These are phyloP conservation scores for Boletus vermiculosoides DNA, from an alignment of 768 basidiomycete species.

Conservation along the genomic window DNA sequence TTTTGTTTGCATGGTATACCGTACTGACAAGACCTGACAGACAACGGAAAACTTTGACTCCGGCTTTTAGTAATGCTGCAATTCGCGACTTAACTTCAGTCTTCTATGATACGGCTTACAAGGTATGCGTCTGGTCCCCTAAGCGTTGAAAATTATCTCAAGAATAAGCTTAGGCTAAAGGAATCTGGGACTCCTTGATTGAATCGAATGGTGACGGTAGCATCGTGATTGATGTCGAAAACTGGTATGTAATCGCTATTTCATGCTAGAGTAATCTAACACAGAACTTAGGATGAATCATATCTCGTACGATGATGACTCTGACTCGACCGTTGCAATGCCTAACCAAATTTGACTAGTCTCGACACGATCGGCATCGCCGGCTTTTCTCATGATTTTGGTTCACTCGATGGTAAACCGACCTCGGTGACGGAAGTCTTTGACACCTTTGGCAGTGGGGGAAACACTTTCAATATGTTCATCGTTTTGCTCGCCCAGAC, in stretches of 20 bases:
- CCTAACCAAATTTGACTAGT: conserved; percentile 17
- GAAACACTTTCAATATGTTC: conserved; percentile 2
- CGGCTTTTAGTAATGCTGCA: conserved; percentile 42
- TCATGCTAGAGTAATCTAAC: background rate
- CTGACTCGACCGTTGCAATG: background rate
- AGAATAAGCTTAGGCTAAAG: conserved; percentile 25
- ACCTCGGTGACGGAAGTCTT: conserved; percentile 27
- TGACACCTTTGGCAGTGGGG: conserved; percentile 20
- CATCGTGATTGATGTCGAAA: conserved; percentile 46
- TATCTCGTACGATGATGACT: conserved; percentile 35
- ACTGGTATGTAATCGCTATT: conserved; percentile 35
- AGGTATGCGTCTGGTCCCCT: conserved; percentile 30
- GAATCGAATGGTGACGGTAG: conserved; percentile 23
- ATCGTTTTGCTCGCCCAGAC: conserved; percentile 26
- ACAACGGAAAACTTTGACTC: conserved; percentile 39
- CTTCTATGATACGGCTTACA: conserved; percentile 44
- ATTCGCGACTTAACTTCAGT: conserved; percentile 37
- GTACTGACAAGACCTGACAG: conserved; percentile 15
- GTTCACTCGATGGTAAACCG: conserved; percentile 37
- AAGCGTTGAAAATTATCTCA: background rate
- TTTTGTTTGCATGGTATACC: conserved; percentile 21
- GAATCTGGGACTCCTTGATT: conserved; percentile 32
- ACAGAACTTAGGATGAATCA: conserved; percentile 41
- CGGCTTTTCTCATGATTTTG: conserved; percentile 47
- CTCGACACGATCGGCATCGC: conserved; percentile 46